These are phyloP conservation scores for Eragrostis tef DNA, from an alignment of 202 grass and related monocot genomes.

Conservation along the genomic window DNA sequence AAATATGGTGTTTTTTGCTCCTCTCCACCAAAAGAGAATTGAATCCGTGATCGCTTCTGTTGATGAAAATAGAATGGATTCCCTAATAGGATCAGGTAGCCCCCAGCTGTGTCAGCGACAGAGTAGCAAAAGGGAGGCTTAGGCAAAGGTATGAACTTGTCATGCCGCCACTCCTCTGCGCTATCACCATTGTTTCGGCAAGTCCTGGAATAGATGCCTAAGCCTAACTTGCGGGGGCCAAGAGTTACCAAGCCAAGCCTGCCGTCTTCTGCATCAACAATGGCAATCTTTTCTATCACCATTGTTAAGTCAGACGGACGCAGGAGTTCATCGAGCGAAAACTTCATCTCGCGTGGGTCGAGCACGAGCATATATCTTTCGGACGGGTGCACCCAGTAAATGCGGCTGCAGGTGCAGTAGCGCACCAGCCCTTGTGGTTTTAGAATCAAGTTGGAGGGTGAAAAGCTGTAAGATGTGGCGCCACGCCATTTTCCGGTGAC, in stretches of 20 bases:
- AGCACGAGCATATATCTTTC: neutral
- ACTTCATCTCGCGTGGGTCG: neutral
- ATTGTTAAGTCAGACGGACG: too few relatives aligned
- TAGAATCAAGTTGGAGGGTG: too few relatives aligned
- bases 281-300: too few relatives aligned
- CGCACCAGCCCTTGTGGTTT: too few relatives aligned
- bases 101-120: too few relatives aligned
- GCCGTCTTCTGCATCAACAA: neutral
- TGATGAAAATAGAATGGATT: too few relatives aligned
- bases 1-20: neutral
- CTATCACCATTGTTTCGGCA: neutral
- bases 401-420: neutral
- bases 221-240: neutral
- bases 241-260: neutral
- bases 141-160: too few relatives aligned
- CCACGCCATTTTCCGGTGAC: neutral
- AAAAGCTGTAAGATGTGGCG: neutral
- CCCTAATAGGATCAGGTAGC: too few relatives aligned
- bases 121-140: too few relatives aligned
- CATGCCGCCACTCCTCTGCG: too few relatives aligned
- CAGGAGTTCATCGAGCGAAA: neutral
- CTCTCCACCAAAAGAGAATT: too few relatives aligned
- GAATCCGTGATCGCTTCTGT: too few relatives aligned
- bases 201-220: neutral
- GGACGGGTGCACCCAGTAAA: neutral